Evolutionary conservation across 768 basidiomycete species (phyloP), one percentile per base, ranked within the genome.

Genomic region (Lepiota subincarnata): DNA sequence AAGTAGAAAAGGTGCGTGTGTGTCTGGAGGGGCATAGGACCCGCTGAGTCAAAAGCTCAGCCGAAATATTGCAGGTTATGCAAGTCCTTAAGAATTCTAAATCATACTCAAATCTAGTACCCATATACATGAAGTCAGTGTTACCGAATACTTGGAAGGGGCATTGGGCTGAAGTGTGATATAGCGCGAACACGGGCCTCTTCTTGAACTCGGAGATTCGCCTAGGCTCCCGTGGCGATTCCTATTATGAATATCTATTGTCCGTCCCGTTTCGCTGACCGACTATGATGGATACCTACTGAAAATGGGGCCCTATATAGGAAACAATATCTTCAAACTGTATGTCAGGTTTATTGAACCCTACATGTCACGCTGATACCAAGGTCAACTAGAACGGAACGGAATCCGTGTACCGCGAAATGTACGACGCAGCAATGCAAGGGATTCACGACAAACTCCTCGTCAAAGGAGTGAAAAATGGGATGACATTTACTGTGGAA

Each of bases 221-320:
- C 4, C 77, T 98, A 16, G 96, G 96, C n/a, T 94, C 92, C 14
- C 79, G 93, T 40, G 94, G 88, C 34, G 95, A 98, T 66, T 92
- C 91, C 2, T 98, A 87, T 70, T 98, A 97, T 64, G 95, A 96
- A 67, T 93, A 95, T 67, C 68, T 93, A 20, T 66, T 94, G 88
- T 90, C 58, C 68, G 77, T 67, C 0, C 2, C 38, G n/a, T 53
- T 36, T 13, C 20, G 4, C 40, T 41, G 35, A 22, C 2, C 8
- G 7, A 11, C 31, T 31, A 40, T 14, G 1, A 40, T n/a, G n/a
- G 18, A 14, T 4, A n/a, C 31, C 49, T 24, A 1, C 16, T 28
- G n/a, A 43, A 18, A 22, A 41, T 49, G 41, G 26, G 20, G n/a
- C n/a, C n/a, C 18, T 35, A 36, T 19, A 2, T 58, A 81, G 83